Base-by-base conservation (phyloP, 1,284 basidiomycete species). In the Taiwanofungus camphoratus region DNA sequence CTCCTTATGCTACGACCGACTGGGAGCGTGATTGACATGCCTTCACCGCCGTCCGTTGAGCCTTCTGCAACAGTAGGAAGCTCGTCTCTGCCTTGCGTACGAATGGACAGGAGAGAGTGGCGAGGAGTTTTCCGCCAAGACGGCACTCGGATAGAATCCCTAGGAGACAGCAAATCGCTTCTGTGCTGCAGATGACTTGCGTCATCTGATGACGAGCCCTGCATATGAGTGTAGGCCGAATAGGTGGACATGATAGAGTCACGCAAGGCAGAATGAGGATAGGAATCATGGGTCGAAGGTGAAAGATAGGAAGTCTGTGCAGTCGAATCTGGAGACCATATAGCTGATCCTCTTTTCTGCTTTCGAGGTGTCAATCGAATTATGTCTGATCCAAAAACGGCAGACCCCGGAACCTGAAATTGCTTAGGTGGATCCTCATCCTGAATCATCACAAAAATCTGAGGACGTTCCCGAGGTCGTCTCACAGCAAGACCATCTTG, bases 341-440 rank as follows among this genome's bases (percentile, higher is more conserved):
- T 37, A 20, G 40, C 52, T 42, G 49, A 52, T 41, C 40, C 44
- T 45, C 22, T 58, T 39, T 24, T 44, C 44, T 38, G 44, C 22
- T 18, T 49, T 5, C 20, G 15, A 18, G 54, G 45, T 5, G 56
- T 40, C 19, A 44, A 33, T 27, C 57, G 55, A 15, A 64, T 48
- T 45, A 64, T 64, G 39, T 64, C 62, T 9, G 62, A 64, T 4
- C 61, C 62, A n/a, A 62, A 52, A 30, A 60, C 42, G 13, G 51
- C 54, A 13, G 52, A 49, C 3, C 39, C 46, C 16, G 40, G 44
- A n/a, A 7, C 30, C 31, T 29, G 34, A 11, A 32, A 35, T 37
- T 42, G 15, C n/a, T 23, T 24, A 4, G 23, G 30, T 2, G 36
- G 20, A 6, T 42, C 38, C 16, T 45, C 40, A 20, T 52, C 44